Percentiles rank a stretch among this genome's conserved stretches.
Conservation (phyloP, 1,284 basidiomycete genomes). For the Vanrija sp. region DNA sequence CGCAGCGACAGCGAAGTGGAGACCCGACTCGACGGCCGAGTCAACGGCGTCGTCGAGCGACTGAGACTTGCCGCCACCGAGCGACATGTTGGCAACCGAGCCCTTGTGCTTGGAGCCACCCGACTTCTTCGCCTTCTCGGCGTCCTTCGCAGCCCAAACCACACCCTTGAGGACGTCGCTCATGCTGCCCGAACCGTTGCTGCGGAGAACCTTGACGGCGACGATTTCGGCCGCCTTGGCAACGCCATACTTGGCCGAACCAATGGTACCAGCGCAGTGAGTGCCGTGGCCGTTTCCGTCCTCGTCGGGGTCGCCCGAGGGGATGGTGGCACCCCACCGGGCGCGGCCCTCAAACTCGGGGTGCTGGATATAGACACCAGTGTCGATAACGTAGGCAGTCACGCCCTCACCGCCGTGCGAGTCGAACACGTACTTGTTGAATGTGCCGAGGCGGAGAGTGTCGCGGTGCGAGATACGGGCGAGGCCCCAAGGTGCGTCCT, state of each 20-base stretch:
- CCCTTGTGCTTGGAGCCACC: slow-evolving; percentile 79
- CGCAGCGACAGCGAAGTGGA: slow-evolving; percentile 94
- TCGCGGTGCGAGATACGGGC: slow-evolving; percentile 89
- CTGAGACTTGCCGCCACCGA: slow-evolving; percentile 91
- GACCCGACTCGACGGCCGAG: slow-evolving; percentile 71
- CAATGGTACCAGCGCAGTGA: slow-evolving; percentile 81
- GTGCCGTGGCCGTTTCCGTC: slow-evolving; percentile 66
- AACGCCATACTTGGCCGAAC: slow-evolving; percentile 78
- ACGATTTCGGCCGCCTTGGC: slow-evolving; percentile 86
- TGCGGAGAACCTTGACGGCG: slow-evolving; percentile 95
- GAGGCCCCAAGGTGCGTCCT: slow-evolving; percentile 88
- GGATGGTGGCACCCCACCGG: slow-evolving; percentile 76
- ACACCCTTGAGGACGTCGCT: slow-evolving; percentile 89
- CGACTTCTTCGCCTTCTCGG: slow-evolving; percentile 55
- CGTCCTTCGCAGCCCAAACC: slow-evolving; percentile 68
- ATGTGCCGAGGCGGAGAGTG: slow-evolving; percentile 74
- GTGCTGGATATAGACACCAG: slow-evolving; percentile 74
- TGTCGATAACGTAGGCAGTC: slow-evolving; percentile 66
- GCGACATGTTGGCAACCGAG: slow-evolving; percentile 96
- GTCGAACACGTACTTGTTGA: slow-evolving; percentile 80
- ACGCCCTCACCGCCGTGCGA: slow-evolving; percentile 79
- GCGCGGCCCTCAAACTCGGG: slow-evolving; percentile 84
- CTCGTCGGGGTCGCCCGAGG: slow-evolving; percentile 67
- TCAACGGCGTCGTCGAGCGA: slow-evolving; percentile 83
- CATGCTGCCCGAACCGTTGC: slow-evolving; percentile 92